These are phyloP conservation scores for Debaryomyces hansenii DNA, from an alignment of 805 yeast species.

Conservation along the genomic window DNA sequence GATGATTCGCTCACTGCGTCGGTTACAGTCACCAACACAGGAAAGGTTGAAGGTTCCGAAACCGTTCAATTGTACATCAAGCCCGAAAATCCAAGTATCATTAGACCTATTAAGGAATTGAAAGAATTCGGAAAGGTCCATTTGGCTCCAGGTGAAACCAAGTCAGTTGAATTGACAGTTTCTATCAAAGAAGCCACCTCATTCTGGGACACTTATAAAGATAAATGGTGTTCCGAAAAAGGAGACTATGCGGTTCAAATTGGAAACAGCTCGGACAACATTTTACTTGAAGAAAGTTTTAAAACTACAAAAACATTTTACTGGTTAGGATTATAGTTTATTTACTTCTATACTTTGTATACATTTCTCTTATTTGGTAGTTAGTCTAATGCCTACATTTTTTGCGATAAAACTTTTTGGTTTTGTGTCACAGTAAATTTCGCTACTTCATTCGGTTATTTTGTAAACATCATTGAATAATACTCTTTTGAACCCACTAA, in stretches of 20 bases:
- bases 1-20: constrained; percentile 28
- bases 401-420: not conserved
- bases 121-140: constrained; percentile 55
- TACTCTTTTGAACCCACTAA: not conserved
- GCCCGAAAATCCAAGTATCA: constrained; percentile 34
- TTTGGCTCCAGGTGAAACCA: constrained; percentile 45
- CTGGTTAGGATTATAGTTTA: constrained; percentile 7
- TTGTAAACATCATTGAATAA: constrained; percentile 15
- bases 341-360: too few species aligned
- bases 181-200: constrained; percentile 53
- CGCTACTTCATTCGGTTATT: constrained; percentile 10
- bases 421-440: not conserved
- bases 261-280: constrained; percentile 40
- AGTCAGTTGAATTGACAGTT: constrained; percentile 35
- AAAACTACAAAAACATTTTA: constrained; percentile 11
- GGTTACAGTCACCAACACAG: constrained; percentile 49
- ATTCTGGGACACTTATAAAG: constrained; percentile 49
- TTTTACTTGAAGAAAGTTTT: constrained; percentile 17
- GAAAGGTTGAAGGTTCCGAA: constrained; percentile 50
- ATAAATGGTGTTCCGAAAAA: constrained; percentile 51
- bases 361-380: not conserved
- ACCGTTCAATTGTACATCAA: constrained; percentile 55
- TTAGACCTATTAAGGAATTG: constrained; percentile 60
- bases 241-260: constrained; percentile 52
- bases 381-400: not conserved